These are phyloP conservation scores for Vigna unguiculata DNA, from an alignment of 306 rosid genomes.

Conservation along the genomic window DNA sequence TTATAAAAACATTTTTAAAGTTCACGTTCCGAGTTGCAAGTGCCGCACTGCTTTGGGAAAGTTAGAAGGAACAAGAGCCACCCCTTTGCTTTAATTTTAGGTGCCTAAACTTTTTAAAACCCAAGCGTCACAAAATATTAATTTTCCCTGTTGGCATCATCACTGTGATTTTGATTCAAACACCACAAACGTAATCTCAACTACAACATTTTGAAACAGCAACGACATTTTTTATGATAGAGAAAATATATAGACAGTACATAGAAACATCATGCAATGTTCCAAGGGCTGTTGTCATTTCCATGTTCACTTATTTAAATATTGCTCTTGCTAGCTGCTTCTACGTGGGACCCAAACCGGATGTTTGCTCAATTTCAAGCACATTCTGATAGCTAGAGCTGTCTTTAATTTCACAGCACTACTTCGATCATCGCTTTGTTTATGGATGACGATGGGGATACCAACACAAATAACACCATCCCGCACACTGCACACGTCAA, in stretches of 20 bases:
- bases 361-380: slow-evolving; percentile 40
- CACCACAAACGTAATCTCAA: slow-evolving; percentile 1
- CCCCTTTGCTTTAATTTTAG: slow-evolving; percentile 43
- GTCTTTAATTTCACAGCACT: slow-evolving; percentile 36
- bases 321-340: slow-evolving; percentile 34
- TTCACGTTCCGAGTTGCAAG: slow-evolving; percentile 53
- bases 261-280: slow-evolving; percentile 37
- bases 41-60: slow-evolving; percentile 56
- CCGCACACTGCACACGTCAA: not conserved
- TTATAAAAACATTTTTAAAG: slow-evolving; percentile 40
- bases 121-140: slow-evolving; percentile 14
- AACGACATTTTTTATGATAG: not conserved
- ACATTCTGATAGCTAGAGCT: slow-evolving; percentile 30
- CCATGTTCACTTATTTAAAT: slow-evolving; percentile 45
- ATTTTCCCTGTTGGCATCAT: slow-evolving; percentile 35
- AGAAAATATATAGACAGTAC: slow-evolving; percentile 25
- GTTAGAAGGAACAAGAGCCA: slow-evolving; percentile 51
- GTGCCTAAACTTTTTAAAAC: slow-evolving; percentile 42
- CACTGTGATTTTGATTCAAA: slow-evolving; percentile 36
- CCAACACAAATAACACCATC: slow-evolving; percentile 18
- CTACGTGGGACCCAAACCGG: slow-evolving; percentile 44
- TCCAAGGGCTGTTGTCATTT: slow-evolving; percentile 29
- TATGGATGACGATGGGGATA: slow-evolving; percentile 22
- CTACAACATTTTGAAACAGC: slow-evolving; percentile 35
- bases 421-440: slow-evolving; percentile 29